phyloP scores from a whole-genome alignment of 202 grass and related monocot genomes.

The Setaria viridis region DNA sequence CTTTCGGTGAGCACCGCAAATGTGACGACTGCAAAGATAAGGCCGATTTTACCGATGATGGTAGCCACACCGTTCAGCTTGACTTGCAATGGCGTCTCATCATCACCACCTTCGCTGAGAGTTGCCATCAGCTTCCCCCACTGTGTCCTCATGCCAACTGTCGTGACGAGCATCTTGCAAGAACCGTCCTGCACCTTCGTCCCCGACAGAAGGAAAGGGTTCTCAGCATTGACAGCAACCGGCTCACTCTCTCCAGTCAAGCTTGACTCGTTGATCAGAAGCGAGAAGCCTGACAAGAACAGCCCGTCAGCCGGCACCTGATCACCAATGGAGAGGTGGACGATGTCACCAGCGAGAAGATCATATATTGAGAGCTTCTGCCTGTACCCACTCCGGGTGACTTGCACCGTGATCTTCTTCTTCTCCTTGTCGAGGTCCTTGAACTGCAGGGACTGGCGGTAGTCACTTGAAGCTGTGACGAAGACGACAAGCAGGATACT shows the following conservation, averaged over 20 bases:
- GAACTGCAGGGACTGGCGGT: constrained; percentile 90
- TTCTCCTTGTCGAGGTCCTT: constrained; percentile 98
- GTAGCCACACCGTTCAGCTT: constrained; percentile 92
- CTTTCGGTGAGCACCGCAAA: constrained; percentile 84
- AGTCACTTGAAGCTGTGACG: constrained; percentile 91
- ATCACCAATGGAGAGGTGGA: constrained; percentile 86
- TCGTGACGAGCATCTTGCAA: constrained; percentile 88
- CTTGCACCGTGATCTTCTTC: constrained; percentile 92
- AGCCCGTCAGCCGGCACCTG: constrained; percentile 90
- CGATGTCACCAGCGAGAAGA: constrained; percentile 81
- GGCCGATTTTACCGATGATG: constrained; percentile 91
- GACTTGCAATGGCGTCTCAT: constrained; percentile 92
- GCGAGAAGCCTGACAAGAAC: constrained; percentile 77
- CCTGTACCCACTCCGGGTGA: constrained; percentile 72
- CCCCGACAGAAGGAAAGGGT: constrained; percentile 87
- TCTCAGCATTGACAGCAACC: constrained; percentile 69
- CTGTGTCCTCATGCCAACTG: constrained; percentile 89
- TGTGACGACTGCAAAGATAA: constrained; percentile 82
- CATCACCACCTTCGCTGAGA: constrained; percentile 89
- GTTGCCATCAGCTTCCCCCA: constrained; percentile 99
- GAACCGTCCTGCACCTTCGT: constrained; percentile 95
- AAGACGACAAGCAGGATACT: constrained; percentile 92
- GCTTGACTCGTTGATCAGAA: constrained; percentile 91
- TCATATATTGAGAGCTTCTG: constrained; percentile 93
- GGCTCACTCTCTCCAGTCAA: constrained; percentile 92